Percentiles rank a stretch among this genome's conserved stretches.
Evolutionary conservation across 106 monocot genomes (phyloP).

Genomic region (Dendrobium chrysotoxum): DNA sequence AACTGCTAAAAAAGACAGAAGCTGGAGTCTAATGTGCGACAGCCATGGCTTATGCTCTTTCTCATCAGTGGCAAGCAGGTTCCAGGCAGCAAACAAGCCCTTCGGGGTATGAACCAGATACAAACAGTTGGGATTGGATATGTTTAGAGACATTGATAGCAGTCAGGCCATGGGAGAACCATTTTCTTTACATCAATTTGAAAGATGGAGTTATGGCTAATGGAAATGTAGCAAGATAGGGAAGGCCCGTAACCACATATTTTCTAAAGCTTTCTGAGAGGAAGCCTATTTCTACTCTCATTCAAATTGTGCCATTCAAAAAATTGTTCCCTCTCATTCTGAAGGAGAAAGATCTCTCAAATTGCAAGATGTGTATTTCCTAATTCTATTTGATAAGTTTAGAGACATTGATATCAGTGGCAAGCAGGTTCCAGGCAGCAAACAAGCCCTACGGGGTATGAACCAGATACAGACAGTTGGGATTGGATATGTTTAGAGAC

Average conservation of each 20-base stretch:
- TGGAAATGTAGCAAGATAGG: conserved; percentile 20
- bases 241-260: conserved; percentile 13
- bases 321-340: conserved; percentile 37
- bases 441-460: conserved; percentile 26
- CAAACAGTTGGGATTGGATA: conserved; percentile 85
- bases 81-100: conserved; percentile 30
- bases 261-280: conserved; percentile 25
- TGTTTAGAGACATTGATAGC: conserved; percentile 98
- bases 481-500: conserved; percentile 93
- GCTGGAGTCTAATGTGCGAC: conserved; percentile 88
- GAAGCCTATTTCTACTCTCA: conserved; percentile 28
- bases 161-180: conserved; percentile 88
- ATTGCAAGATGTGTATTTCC: no score
- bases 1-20: conserved; percentile 75
- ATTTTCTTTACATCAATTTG: conserved; percentile 67
- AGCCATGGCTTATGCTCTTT: conserved; percentile 90
- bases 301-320: conserved; percentile 30
- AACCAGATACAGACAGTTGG: conserved; percentile 76
- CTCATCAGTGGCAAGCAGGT: conserved; percentile 97
- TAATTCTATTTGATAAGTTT: no score
- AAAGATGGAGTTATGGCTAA: conserved; percentile 42
- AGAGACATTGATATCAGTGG: no score
- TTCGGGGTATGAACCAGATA: conserved; percentile 58
- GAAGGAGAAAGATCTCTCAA: conserved; percentile 16
- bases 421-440: conserved; percentile 68